Base-by-base conservation (phyloP, 1,284 basidiomycete species). In the Pseudozyma hubeiensis region DNA sequence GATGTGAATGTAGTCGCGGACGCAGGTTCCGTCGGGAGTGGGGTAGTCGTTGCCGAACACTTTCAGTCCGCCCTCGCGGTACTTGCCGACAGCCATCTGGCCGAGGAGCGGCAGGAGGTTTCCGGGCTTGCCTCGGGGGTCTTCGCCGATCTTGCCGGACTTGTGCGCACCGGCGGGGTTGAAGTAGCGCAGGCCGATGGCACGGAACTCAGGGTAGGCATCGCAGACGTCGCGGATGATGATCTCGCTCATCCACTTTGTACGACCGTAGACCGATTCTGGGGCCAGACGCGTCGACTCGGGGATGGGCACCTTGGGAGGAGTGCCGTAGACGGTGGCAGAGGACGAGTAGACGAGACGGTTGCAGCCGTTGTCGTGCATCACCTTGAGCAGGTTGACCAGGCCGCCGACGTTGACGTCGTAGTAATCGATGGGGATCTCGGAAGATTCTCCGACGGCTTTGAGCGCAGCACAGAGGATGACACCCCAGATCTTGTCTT, bases 31-130 rank as follows among this genome's bases (percentile, higher is more conserved):
- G 84, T 99, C 96, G 40, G 89, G 90, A 2, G 96, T 99, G 31
- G 95, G 94, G 86, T 97, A 99, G 86, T 99, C 94, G 84, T 97
- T 93, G 51, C 97, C 97, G 84, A 98, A 99, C 13, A 99, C 93
- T 84, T 94, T 92, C 61, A 99, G 87, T 7, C 89, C 90, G 9
- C 89, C 86, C 64, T 92, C 90, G 74, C 91, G 90, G 80, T 95
- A 90, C 71, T 94, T 91, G 44, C 97, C 97, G 56, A 94, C 87
- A 3, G 97, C 95, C 89, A 99, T 98, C 64, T 97, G 94, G 5
- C 94, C 92, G 44, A 99, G 90, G 8, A 99, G 87, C 13, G 97
- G 97, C 37, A 99, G 87, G 33, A 99, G 89, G 86, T 99, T 99
- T 64, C 93, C 94, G 7, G 97, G 97, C 73, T 93, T 91, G 56